Conservation (phyloP, 2,329 filamentous ascomycete species). For the Blastomyces percursus region DNA sequence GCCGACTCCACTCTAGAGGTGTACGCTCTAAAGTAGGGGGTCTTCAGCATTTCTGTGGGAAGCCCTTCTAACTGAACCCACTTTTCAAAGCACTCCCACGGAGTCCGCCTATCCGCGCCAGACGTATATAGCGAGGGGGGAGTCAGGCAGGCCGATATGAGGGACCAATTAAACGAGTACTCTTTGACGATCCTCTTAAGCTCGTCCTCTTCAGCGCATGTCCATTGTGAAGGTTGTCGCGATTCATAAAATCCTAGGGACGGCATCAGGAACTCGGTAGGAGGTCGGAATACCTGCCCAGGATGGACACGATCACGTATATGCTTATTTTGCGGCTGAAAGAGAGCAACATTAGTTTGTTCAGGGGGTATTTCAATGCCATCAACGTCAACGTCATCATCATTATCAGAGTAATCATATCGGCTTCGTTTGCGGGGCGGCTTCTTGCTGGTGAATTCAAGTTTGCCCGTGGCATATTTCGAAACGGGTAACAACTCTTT, state of each 20-base stretch:
- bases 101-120: slow-evolving; percentile 77
- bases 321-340: slow-evolving; percentile 77
- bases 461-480: slow-evolving; percentile 72
- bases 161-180: slow-evolving; percentile 94
- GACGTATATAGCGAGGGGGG: slow-evolving; percentile 68
- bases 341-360: slow-evolving; percentile 70
- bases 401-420: slow-evolving; percentile 66
- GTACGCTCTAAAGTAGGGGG: slow-evolving; percentile 80
- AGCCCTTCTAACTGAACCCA: slow-evolving; percentile 89
- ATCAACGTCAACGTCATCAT: slow-evolving; percentile 48
- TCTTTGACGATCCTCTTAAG: slow-evolving; percentile 75
- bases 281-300: slow-evolving; percentile 84
- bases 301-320: slow-evolving; percentile 84
- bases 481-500: slow-evolving; percentile 71
- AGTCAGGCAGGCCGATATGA: slow-evolving; percentile 72
- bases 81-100: slow-evolving; percentile 97
- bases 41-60: slow-evolving; percentile 87
- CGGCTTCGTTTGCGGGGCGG: slow-evolving; percentile 67
- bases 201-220: slow-evolving; percentile 79
- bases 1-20: slow-evolving; percentile 53
- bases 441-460: slow-evolving; percentile 55
- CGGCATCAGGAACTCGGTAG: slow-evolving; percentile 85
- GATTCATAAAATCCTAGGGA: slow-evolving; percentile 82
- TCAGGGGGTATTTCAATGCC: slow-evolving; percentile 51
- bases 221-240: slow-evolving; percentile 82